These are phyloP conservation scores for Amanita pseudoporphyria DNA, from an alignment of 768 basidiomycete genomes.

Conservation along the genomic window DNA sequence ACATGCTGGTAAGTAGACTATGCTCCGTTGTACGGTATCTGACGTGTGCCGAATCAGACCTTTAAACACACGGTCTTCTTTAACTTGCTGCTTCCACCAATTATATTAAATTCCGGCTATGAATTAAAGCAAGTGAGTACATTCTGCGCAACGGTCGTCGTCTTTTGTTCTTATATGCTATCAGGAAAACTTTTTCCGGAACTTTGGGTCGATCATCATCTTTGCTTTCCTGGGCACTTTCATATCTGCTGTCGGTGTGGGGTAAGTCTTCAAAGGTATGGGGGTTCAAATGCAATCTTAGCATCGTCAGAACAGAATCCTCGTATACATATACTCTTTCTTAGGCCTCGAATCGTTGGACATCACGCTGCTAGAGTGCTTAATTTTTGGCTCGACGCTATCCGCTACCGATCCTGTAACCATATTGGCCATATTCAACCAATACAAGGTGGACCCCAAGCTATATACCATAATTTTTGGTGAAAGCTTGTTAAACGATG, in stretches of 20 bases:
- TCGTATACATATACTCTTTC: slow-evolving; percentile 92
- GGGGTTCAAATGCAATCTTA: slow-evolving; percentile 21
- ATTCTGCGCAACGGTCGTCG: too few relatives aligned
- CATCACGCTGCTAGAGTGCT: slow-evolving; percentile 82
- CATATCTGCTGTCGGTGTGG: slow-evolving; percentile 91
- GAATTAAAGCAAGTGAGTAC: slow-evolving; percentile 83
- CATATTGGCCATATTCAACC: slow-evolving; percentile 96
- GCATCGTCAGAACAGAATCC: slow-evolving; percentile 55
- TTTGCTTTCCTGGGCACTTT: slow-evolving; percentile 95
- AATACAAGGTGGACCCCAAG: slow-evolving; percentile 98
- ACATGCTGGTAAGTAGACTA: slow-evolving; percentile 81
- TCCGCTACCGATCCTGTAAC: slow-evolving; percentile 98
- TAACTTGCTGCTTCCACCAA: slow-evolving; percentile 95
- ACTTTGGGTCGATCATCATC: slow-evolving; percentile 91
- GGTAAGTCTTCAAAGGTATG: slow-evolving; percentile 46
- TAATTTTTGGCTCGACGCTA: slow-evolving; percentile 93
- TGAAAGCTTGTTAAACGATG: slow-evolving; percentile 94
- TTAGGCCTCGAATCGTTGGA: slow-evolving; percentile 86
- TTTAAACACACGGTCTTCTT: slow-evolving; percentile 98
- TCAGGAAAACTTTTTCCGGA: slow-evolving; percentile 97
- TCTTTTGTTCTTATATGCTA: slow-evolving; percentile 5
- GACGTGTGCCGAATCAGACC: slow-evolving; percentile 41
- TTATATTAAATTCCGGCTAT: slow-evolving; percentile 96
- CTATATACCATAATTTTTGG: slow-evolving; percentile 97
- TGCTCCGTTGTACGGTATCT: neutral